Evolutionary conservation across 306 rosid genomes (phyloP).

Genomic region (Vachellia collinsii): DNA sequence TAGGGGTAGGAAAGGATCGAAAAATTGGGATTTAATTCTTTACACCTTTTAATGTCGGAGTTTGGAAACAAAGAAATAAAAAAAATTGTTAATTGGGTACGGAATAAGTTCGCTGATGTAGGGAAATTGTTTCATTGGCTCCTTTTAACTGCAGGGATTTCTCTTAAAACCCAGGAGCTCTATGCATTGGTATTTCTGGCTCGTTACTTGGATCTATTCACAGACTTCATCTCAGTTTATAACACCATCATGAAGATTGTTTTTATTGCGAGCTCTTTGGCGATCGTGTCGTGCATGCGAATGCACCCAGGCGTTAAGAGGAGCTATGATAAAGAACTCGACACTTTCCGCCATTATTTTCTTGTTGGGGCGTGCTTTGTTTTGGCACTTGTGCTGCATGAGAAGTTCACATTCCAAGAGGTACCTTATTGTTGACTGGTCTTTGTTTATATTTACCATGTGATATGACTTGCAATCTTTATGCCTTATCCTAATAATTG

Average conservation of each 20-base stretch:
- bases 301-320: conserved; percentile 66
- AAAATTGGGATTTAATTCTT: conserved; percentile 2
- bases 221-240: conserved; percentile 76
- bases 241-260: conserved; percentile 85
- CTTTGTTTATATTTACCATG: neutral
- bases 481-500: neutral
- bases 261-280: conserved; percentile 72
- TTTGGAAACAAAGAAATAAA: neutral
- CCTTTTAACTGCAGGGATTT: conserved; percentile 58
- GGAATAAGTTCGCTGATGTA: neutral
- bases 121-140: neutral
- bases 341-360: conserved; percentile 78
- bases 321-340: conserved; percentile 73
- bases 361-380: conserved; percentile 60
- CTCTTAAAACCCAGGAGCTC: conserved; percentile 95
- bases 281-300: conserved; percentile 86
- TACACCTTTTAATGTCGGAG: neutral
- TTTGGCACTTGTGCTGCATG: conserved; percentile 71
- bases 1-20: neutral
- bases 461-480: neutral
- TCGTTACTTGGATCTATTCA: conserved; percentile 88
- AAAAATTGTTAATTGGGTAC: neutral
- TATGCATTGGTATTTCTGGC: conserved; percentile 79
- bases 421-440: conserved; percentile 38
- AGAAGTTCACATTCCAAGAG: conserved; percentile 79